Evolutionary conservation across 2,329 filamentous ascomycete genomes (phyloP).

Genomic region (Lasiodiplodia sp.): DNA sequence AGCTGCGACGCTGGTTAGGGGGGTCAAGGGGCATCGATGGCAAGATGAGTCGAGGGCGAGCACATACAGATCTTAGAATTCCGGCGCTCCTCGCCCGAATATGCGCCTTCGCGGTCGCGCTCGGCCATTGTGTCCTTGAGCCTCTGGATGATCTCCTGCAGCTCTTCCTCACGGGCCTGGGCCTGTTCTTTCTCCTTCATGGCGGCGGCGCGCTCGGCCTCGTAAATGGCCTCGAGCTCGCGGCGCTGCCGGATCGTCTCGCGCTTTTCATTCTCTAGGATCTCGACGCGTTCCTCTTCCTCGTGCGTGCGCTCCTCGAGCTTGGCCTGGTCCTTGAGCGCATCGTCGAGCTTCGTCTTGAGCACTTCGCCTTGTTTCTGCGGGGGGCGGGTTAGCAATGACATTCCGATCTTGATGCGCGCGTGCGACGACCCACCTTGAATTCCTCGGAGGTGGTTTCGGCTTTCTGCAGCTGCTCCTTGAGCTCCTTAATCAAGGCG

Average conservation of each 20-base stretch:
- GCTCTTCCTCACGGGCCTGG: constrained; percentile 82
- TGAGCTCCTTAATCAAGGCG: constrained; percentile 81
- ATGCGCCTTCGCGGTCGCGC: constrained; percentile 65
- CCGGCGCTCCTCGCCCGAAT: constrained; percentile 38
- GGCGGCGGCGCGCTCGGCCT: constrained; percentile 85
- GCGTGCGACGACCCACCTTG: constrained; percentile 31
- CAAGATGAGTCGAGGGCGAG: background rate
- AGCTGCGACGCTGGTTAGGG: constrained; percentile 24
- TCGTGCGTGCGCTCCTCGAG: constrained; percentile 90
- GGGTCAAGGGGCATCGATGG: constrained; percentile 15
- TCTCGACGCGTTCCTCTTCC: constrained; percentile 81
- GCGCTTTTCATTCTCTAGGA: constrained; percentile 82
- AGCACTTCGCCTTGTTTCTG: constrained; percentile 86
- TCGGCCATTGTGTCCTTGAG: constrained; percentile 89
- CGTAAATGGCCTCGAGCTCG: constrained; percentile 92
- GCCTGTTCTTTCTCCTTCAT: constrained; percentile 93
- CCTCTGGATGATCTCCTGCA: constrained; percentile 88
- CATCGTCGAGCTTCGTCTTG: constrained; percentile 85
- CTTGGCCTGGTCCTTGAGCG: constrained; percentile 80
- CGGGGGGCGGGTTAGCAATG: constrained; percentile 7
- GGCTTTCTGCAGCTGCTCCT: constrained; percentile 80
- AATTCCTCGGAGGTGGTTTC: constrained; percentile 80
- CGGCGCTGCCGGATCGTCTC: constrained; percentile 83
- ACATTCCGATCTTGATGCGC: constrained; percentile 1
- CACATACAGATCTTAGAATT: constrained; percentile 26